A percentile compares a stretch with the other conserved stretches of the same genome.
These are phyloP conservation scores for Pseudogymnoascus sp. DNA, from an alignment of 2,329 filamentous ascomycete species.

Conservation along the genomic window DNA sequence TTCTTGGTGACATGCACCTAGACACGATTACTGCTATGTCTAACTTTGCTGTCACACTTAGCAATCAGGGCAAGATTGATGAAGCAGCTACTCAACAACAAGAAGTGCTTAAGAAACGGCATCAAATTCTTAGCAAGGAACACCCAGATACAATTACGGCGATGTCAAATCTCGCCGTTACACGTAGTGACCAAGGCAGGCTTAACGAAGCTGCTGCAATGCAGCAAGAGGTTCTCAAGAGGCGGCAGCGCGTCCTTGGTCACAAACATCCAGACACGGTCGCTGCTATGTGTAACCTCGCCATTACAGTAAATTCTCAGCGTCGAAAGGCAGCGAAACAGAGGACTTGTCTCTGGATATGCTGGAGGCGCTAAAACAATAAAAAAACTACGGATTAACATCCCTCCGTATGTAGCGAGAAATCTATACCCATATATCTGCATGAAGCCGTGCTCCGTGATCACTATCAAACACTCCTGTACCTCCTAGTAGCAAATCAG, in stretches of 20 bases:
- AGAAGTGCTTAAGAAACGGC: not conserved
- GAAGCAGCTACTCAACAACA: not conserved
- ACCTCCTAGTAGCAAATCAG: no score
- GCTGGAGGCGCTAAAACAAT: not conserved
- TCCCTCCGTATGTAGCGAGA: no score
- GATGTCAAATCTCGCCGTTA: conserved; percentile 4
- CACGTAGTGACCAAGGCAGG: conserved; percentile 18
- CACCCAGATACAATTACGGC: conserved; percentile 10
- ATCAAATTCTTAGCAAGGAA: conserved; percentile 8
- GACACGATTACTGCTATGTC: conserved; percentile 8
- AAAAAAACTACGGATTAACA: not conserved
- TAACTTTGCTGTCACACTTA: not conserved
- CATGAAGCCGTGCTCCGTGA: no score
- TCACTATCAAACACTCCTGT: no score
- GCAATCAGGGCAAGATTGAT: not conserved
- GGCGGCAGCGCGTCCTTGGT: not conserved
- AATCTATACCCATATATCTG: no score
- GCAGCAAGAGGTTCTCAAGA: conserved; percentile 13
- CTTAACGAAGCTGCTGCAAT: conserved; percentile 22
- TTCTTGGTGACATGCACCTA: conserved; percentile 10
- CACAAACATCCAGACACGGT: not conserved
- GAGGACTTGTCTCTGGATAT: not conserved
- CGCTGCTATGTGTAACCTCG: not conserved
- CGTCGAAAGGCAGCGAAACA: not conserved
- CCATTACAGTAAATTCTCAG: not conserved